Percentiles rank a stretch among this genome's conserved stretches.
Conservation (phyloP, 2,329 filamentous ascomycete species). For the Huntiella decipiens region DNA sequence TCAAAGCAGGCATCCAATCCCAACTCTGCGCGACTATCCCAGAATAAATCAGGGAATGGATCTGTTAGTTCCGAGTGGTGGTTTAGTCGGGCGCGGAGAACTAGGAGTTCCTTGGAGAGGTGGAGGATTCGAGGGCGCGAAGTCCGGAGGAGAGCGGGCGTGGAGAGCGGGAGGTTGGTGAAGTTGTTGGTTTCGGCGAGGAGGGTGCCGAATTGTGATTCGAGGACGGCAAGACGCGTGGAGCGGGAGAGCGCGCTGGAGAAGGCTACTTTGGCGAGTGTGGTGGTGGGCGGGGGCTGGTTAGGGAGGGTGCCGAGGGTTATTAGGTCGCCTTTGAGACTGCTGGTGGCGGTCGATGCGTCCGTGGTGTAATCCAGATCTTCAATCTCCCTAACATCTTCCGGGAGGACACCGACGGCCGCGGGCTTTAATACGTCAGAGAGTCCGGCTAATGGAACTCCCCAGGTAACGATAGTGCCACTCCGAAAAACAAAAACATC, state of each 20-base stretch:
- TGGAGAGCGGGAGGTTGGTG: slow-evolving; percentile 50
- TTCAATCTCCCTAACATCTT: slow-evolving; percentile 59
- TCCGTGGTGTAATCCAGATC: slow-evolving; percentile 78
- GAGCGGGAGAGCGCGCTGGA: slow-evolving; percentile 82
- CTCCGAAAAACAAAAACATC: slow-evolving; percentile 95
- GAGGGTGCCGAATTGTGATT: slow-evolving; percentile 64
- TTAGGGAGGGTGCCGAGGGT: slow-evolving; percentile 49
- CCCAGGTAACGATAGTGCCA: slow-evolving; percentile 85
- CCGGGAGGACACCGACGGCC: slow-evolving; percentile 52
- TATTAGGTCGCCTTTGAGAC: slow-evolving; percentile 73
- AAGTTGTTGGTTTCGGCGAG: slow-evolving; percentile 74
- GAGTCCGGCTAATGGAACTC: slow-evolving; percentile 57
- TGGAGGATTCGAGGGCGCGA: slow-evolving; percentile 63
- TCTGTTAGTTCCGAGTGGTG: slow-evolving; percentile 95
- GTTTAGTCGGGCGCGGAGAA: slow-evolving; percentile 79
- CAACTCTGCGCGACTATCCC: slow-evolving; percentile 78
- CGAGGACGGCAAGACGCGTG: slow-evolving; percentile 83
- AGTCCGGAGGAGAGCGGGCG: slow-evolving; percentile 28
- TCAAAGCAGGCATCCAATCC: slow-evolving; percentile 91
- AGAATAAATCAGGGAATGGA: slow-evolving; percentile 86
- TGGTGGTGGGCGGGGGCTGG: slow-evolving; percentile 16
- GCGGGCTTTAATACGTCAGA: slow-evolving; percentile 57
- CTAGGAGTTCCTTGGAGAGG: slow-evolving; percentile 83
- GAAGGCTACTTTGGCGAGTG: slow-evolving; percentile 88
- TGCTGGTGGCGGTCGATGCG: slow-evolving; percentile 48